A percentile compares a stretch with the other conserved stretches of the same genome.
phyloP scores from a whole-genome alignment of 176 grass and related monocot species.

The Musa itinerans region DNA sequence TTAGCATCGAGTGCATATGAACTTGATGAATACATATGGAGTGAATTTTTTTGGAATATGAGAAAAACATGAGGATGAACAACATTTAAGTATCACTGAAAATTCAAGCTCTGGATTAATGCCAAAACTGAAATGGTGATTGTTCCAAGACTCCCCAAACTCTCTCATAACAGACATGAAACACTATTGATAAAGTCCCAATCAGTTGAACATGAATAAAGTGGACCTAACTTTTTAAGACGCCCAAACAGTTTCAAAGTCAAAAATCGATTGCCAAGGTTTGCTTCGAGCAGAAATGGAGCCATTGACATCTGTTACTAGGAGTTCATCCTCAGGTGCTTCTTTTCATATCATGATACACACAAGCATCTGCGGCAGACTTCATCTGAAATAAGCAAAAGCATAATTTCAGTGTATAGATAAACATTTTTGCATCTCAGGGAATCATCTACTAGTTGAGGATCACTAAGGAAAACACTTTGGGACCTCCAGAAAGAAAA shows the following conservation, averaged over 20 bases:
- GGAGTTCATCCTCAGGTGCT: background rate
- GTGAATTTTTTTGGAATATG: no score
- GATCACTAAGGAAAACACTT: background rate
- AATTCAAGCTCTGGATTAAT: no score
- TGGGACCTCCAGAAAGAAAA: background rate
- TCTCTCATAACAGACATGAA: no score
- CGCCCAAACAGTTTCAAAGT: background rate
- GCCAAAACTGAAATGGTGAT: no score
- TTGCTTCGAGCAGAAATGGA: background rate
- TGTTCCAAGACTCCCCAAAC: no score
- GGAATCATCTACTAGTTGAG: background rate
- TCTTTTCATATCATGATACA: conserved; percentile 5
- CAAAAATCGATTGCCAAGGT: background rate
- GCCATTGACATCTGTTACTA: background rate
- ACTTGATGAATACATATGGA: no score
- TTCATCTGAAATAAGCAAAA: conserved; percentile 10
- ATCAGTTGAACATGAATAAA: background rate
- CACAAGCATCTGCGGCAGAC: conserved; percentile 6
- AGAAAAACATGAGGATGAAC: no score
- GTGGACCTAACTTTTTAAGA: background rate
- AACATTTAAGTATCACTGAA: no score
- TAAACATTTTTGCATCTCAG: background rate
- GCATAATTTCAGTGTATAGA: background rate
- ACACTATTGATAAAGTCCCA: no score
- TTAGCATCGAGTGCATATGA: no score